Conservation (phyloP, 495 filamentous ascomycete species). For the Tuber calosporum region DNA sequence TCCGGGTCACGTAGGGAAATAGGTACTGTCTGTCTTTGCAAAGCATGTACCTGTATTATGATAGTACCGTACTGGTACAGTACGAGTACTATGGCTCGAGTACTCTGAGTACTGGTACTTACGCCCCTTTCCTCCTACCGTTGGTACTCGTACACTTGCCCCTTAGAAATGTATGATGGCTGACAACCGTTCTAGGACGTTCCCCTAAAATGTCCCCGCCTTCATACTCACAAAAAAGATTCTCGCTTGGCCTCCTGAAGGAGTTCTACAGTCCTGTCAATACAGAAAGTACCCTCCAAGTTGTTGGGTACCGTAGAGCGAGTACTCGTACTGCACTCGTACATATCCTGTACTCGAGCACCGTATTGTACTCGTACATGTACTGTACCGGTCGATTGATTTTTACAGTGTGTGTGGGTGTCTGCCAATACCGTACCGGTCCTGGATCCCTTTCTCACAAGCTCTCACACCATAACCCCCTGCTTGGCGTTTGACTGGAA, state of each 20-base stretch:
- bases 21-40: slow-evolving; percentile 5
- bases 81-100: too few relatives aligned
- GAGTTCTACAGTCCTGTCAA: slow-evolving; percentile 10
- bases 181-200: not conserved
- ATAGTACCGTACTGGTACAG: too few relatives aligned
- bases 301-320: not conserved
- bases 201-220: slow-evolving; percentile 27
- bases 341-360: too few relatives aligned
- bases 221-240: slow-evolving; percentile 22
- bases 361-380: too few relatives aligned
- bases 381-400: not conserved
- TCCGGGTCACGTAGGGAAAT: not conserved
- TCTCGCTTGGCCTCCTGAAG: slow-evolving; percentile 27
- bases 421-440: slow-evolving; percentile 1
- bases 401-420: slow-evolving; percentile 15
- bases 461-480: slow-evolving; percentile 24
- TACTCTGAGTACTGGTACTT: too few relatives aligned
- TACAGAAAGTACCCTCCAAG: not conserved
- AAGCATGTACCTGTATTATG: not conserved
- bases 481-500: slow-evolving; percentile 40
- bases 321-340: too few relatives aligned
- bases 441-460: slow-evolving; percentile 28
- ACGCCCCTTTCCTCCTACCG: slow-evolving; percentile 6
- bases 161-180: not conserved
- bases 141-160: too few relatives aligned